A percentile compares a stretch with the other conserved stretches of the same genome.
Conservation (phyloP, 331 rosid genomes). For the Saraca asoca region DNA sequence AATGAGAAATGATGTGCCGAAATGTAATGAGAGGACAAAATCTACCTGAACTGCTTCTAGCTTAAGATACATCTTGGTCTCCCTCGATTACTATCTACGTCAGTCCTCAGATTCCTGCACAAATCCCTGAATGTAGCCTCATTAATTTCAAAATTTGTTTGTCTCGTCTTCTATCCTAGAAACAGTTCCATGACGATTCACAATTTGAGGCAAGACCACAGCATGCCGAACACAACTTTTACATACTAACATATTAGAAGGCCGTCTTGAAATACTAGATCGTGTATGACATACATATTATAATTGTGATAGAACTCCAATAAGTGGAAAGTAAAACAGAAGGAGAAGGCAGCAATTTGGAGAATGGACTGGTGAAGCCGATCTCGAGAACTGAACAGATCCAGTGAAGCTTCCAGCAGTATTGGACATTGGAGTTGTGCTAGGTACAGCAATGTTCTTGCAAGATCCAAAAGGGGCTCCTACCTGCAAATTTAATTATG, state of each 20-base stretch:
- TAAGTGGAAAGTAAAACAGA: constrained; percentile 48
- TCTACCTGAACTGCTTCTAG: constrained; percentile 49
- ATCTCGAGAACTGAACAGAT: constrained; percentile 76
- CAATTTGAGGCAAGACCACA: constrained; percentile 41
- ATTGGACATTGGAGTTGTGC: constrained; percentile 55
- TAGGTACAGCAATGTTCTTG: constrained; percentile 70
- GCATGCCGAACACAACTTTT: constrained; percentile 6
- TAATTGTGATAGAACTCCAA: constrained; percentile 42
- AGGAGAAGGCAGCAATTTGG: constrained; percentile 41
- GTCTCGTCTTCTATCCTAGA: constrained; percentile 43
- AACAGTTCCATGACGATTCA: constrained; percentile 41
- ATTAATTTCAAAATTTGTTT: constrained; percentile 37
- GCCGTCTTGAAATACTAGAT: constrained; percentile 46
- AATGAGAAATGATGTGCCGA: constrained; percentile 8
- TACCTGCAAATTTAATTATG: constrained; percentile 54
- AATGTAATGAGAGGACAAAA: constrained; percentile 21
- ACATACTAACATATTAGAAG: constrained; percentile 39
- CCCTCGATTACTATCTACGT: constrained; percentile 42
- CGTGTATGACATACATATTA: constrained; percentile 28
- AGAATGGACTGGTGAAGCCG: constrained; percentile 54
- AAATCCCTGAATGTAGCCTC: constrained; percentile 48
- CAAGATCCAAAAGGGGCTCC: constrained; percentile 89
- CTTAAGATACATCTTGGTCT: constrained; percentile 36
- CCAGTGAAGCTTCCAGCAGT: constrained; percentile 81
- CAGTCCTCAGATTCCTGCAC: constrained; percentile 30